Conservation (phyloP, 768 basidiomycete genomes). For the Tulasnella sp. region DNA sequence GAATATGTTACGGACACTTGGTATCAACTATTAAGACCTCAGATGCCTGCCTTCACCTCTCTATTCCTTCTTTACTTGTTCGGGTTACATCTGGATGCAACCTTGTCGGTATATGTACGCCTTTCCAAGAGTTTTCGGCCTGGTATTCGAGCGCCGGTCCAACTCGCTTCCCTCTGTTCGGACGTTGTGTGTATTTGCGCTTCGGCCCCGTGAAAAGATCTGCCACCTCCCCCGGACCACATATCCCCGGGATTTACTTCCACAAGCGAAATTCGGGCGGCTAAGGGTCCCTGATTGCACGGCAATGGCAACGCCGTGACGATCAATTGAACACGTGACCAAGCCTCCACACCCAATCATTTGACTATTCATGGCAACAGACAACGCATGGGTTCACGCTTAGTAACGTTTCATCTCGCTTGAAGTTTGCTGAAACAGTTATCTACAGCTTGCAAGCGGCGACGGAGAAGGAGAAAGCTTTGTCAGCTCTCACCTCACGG, state of each 20-base stretch:
- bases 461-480: not conserved
- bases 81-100: not conserved
- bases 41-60: not conserved
- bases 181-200: too few relatives aligned
- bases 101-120: not conserved
- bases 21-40: not conserved
- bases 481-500: not conserved
- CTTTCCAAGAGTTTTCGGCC: too few relatives aligned
- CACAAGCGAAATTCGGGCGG: not conserved
- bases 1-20: too few relatives aligned
- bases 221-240: not conserved
- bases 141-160: not conserved
- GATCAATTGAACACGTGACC: not conserved
- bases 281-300: not conserved
- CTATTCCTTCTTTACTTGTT: not conserved
- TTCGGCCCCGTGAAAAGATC: too few relatives aligned
- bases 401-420: not conserved
- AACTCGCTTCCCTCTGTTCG: too few relatives aligned
- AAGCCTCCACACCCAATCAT: not conserved
- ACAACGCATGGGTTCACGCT: not conserved
- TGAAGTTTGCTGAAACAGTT: not conserved
- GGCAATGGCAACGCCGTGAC: not conserved
- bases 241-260: not conserved
- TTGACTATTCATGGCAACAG: not conserved
- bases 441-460: not conserved